These are phyloP conservation scores for Penicillium oxalicum DNA, from an alignment of 2,329 filamentous ascomycete species.

Conservation along the genomic window DNA sequence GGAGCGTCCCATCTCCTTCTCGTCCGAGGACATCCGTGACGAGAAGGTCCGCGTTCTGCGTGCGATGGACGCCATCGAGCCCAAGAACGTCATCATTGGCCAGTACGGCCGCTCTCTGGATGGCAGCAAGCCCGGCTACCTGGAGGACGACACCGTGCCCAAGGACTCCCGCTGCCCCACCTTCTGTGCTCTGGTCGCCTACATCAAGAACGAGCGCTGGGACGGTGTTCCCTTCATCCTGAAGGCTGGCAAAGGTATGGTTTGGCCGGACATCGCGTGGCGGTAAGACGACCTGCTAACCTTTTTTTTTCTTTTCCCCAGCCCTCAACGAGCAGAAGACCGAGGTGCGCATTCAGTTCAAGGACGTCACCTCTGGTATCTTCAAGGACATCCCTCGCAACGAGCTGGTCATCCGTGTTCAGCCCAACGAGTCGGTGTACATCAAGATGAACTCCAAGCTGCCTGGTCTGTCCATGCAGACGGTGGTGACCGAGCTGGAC, in stretches of 20 bases:
- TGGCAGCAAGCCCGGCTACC: slow-evolving; percentile 93
- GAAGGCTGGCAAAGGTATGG: slow-evolving; percentile 81
- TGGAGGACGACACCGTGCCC: slow-evolving; percentile 96
- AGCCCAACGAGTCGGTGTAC: slow-evolving; percentile 99
- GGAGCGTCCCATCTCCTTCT: slow-evolving; percentile 98
- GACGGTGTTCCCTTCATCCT: slow-evolving; percentile 98
- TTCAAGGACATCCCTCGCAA: slow-evolving; percentile 99
- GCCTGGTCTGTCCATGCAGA: slow-evolving; percentile 98
- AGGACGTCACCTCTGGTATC: slow-evolving; percentile 97
- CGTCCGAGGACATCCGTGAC: slow-evolving; percentile 94
- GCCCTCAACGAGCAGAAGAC: slow-evolving; percentile 99
- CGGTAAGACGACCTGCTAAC: slow-evolving; percentile 12
- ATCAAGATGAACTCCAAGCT: slow-evolving; percentile 99
- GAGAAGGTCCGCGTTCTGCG: slow-evolving; percentile 95
- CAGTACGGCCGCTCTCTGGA: slow-evolving; percentile 97
- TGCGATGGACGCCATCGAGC: slow-evolving; percentile 88
- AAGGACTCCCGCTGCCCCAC: slow-evolving; percentile 97
- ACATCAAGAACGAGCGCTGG: slow-evolving; percentile 99
- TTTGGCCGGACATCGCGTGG: not conserved
- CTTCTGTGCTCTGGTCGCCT: slow-evolving; percentile 93
- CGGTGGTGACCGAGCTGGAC: slow-evolving; percentile 95
- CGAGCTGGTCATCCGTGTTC: slow-evolving; percentile 97
- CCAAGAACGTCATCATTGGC: slow-evolving; percentile 99
- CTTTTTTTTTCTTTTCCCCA: slow-evolving; percentile 15
- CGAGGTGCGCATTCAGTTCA: slow-evolving; percentile 98